Evolutionary conservation across 2,329 filamentous ascomycete species (phyloP), one percentile per base, ranked within the genome.

Genomic region (Fusarium virguliforme): DNA sequence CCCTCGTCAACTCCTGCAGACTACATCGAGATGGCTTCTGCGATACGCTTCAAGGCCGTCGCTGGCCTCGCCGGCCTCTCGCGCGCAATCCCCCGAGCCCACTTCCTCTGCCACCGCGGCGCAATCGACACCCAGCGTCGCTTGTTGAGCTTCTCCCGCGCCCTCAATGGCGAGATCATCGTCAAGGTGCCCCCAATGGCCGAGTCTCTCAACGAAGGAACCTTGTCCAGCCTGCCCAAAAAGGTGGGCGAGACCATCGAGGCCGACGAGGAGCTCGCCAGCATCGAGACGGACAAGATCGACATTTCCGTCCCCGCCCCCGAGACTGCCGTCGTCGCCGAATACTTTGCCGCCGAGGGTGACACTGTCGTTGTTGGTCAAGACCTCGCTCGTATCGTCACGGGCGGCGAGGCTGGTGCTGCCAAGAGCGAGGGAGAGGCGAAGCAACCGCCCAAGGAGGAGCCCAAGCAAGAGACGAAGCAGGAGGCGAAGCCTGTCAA

Each of bases 261-360:
- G 41, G 71, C 69, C 30, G 78, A 79, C 46, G 78, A 79, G 50
- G 78, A 79, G 53, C 67, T 79, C 22, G 77, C 76, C 22, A 79
- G 72, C 59, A 79, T 79, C 62, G 78, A 79, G 67, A 79, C 78
- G 2, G 78, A 79, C 72, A 79, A 79, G 74, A 79, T 79, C 7
- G 78, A 79, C 41, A 70, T 79, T 26, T 70, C 77, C 2, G 77
- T 79, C 10, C 77, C 73, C 60, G 74, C 77, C 5, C 71, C 66
- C 24, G 73, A 79, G 46, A 63, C 63, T 6, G 78, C 72, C 13
- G 62, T 73, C 12, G 65, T 79, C 1, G 73, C 70, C 28, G 77
- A 79, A 67, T 72, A 77, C 24, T 77, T 79, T 60, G 78, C 71
- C 12, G 73, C 72, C 8, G 78, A 79, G 68, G 77, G 78, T 4